phyloP scores from a whole-genome alignment of 495 filamentous ascomycete genomes.

The Cercophora samala region DNA sequence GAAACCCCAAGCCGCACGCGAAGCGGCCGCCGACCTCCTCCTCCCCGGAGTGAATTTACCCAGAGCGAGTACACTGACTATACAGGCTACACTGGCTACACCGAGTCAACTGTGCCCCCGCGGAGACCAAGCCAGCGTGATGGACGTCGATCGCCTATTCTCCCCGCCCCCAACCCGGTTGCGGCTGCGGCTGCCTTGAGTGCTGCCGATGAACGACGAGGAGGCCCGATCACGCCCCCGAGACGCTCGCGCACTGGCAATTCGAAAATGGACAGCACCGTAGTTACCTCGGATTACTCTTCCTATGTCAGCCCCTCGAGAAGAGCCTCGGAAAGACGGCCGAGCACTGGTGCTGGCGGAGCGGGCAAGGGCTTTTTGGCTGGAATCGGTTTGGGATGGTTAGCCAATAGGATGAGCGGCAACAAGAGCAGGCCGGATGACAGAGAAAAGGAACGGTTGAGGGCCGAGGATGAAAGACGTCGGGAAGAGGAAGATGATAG shows the following conservation, averaged over 20 bases:
- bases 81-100: constrained; percentile 32
- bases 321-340: constrained; percentile 33
- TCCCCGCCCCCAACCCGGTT: constrained; percentile 42
- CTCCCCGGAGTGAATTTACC: constrained; percentile 36
- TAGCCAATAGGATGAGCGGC: constrained; percentile 54
- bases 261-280: constrained; percentile 40
- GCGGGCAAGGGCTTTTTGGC: constrained; percentile 61
- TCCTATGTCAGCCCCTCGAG: constrained; percentile 49
- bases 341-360: constrained; percentile 33
- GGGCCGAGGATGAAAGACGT: constrained; percentile 62
- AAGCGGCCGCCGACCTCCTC: constrained; percentile 15
- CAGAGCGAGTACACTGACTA: constrained; percentile 49
- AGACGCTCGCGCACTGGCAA: constrained; percentile 41
- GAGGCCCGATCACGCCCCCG: constrained; percentile 44
- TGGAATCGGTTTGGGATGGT: constrained; percentile 64
- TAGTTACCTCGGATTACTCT: constrained; percentile 49
- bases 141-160: constrained; percentile 30
- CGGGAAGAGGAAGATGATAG: constrained; percentile 49
- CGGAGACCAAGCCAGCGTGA: constrained; percentile 34
- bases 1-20: constrained; percentile 50
- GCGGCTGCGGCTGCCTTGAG: constrained; percentile 40
- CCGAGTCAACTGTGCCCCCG: constrained; percentile 43
- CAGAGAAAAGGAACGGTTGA: constrained; percentile 62
- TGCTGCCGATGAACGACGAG: constrained; percentile 31
- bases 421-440: constrained; percentile 54